Percentiles rank a stretch among this genome's conserved stretches.
Evolutionary conservation across 805 yeast species (phyloP).

Genomic region (Kuraishia floccosa): DNA sequence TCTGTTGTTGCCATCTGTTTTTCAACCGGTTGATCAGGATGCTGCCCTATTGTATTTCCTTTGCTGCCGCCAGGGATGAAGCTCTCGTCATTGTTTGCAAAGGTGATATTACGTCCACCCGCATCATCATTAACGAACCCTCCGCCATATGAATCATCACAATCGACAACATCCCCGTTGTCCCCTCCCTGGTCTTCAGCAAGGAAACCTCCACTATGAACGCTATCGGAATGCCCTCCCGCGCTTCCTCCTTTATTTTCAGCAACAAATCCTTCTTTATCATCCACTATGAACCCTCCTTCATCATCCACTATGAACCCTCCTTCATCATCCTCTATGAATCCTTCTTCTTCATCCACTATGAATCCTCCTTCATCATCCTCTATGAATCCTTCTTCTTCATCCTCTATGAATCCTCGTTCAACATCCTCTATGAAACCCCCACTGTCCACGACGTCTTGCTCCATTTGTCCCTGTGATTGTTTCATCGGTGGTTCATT

Average conservation of each 20-base stretch:
- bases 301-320: conserved; percentile 3
- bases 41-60: no score
- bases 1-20: no score
- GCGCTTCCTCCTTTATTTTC: no score
- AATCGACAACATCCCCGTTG: not conserved
- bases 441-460: conserved; percentile 2
- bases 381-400: not conserved
- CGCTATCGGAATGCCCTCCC: no score
- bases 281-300: no score
- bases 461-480: no score
- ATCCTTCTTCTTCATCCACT: conserved; percentile 3
- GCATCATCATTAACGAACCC: conserved; percentile 4
- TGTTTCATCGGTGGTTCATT: no score
- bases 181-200: not conserved
- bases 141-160: conserved; percentile 1
- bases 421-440: no score
- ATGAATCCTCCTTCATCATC: conserved; percentile 8
- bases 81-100: conserved; percentile 1
- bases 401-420: conserved; percentile 1
- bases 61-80: no score
- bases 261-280: no score
- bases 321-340: conserved; percentile 3
- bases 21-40: no score
- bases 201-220: not conserved
- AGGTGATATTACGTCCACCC: conserved; percentile 1